phyloP scores from a whole-genome alignment of 768 basidiomycete genomes.

The Daedalea quercina region DNA sequence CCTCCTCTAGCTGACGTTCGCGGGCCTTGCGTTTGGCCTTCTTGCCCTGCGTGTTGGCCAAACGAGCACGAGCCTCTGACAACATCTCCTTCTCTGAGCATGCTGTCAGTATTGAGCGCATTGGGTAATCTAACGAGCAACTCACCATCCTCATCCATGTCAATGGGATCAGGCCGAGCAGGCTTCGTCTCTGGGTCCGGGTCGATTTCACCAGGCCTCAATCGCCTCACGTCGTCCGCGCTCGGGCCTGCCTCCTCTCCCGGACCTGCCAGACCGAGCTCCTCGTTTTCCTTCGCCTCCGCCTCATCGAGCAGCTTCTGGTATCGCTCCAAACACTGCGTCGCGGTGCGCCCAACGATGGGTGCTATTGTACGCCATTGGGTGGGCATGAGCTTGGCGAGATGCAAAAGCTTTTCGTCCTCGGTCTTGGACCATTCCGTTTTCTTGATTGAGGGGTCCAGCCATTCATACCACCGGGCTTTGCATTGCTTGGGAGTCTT shows the following conservation, averaged over 20 bases:
- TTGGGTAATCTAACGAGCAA: constrained; percentile 3
- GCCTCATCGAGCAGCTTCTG: constrained; percentile 97
- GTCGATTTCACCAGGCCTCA: constrained; percentile 96
- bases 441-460: constrained; percentile 99
- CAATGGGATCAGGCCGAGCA: constrained; percentile 96
- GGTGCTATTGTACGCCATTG: constrained; percentile 99
- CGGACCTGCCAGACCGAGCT: constrained; percentile 84
- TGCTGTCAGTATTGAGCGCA: constrained; percentile 4
- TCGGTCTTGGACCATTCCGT: constrained; percentile 99
- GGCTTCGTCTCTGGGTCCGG: constrained; percentile 99
- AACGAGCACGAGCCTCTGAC: constrained; percentile 94
- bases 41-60: constrained; percentile 99
- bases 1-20: constrained; percentile 95
- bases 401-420: constrained; percentile 95
- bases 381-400: constrained; percentile 98
- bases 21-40: constrained; percentile 99
- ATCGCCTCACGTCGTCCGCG: constrained; percentile 84
- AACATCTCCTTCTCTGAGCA: constrained; percentile 95
- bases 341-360: constrained; percentile 95
- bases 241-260: constrained; percentile 73
- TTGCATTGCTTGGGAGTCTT: constrained; percentile 99
- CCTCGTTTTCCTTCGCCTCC: constrained; percentile 93
- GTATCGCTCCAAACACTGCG: constrained; percentile 96
- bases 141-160: constrained; percentile 98
- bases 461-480: constrained; percentile 98